Evolutionary conservation across 75 land plant genomes (phyloP), one percentile per base, ranked within the genome.

Genomic region (Pseudotsuga menziesii): DNA sequence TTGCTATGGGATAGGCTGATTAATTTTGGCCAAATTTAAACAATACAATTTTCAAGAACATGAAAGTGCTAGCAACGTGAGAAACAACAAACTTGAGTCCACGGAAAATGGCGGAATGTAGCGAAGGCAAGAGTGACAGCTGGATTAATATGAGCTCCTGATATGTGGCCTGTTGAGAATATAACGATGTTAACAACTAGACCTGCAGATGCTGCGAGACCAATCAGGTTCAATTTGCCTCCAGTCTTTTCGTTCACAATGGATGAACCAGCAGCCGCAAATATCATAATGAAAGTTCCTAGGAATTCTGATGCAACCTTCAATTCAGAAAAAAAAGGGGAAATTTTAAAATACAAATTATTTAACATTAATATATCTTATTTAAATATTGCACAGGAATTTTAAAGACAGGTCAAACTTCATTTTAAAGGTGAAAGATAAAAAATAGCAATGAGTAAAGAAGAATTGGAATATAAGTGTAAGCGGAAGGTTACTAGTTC

Each of bases 101-200:
- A 95, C 0, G 98, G 98, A 81, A 95, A 95, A 78, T 95, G 96
- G 62, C 98, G 94, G 17, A 89, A 76, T 7, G 85, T 78, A 5
- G 98, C 93, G 62, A 95, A 93, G 74, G 96, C 87, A 36, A 95
- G 84, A 32, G 96, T 95, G 61, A 95, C 80, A 9, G 96, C 83
- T 0, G 98, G 98, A 78, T 95, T 95, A 12, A 91, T 77, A 75
- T 95, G 98, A 20, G 98, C 98, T 4, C 98, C 98, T 1, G 98
- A 95, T 77, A 95, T 91, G 84, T 95, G 98, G 55, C 98, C 98
- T 0, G 88, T 88, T 3, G 96, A 80, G 7, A 88, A 83, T 77
- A 95, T 93, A 55, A 95, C 85, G 35, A 93, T 83, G 91, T 88
- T 91, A 26, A 93, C 88, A 17, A 91, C 96, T 48, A 95, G 84